phyloP scores from a whole-genome alignment of 106 monocot genomes.

The Agapanthus africanus region DNA sequence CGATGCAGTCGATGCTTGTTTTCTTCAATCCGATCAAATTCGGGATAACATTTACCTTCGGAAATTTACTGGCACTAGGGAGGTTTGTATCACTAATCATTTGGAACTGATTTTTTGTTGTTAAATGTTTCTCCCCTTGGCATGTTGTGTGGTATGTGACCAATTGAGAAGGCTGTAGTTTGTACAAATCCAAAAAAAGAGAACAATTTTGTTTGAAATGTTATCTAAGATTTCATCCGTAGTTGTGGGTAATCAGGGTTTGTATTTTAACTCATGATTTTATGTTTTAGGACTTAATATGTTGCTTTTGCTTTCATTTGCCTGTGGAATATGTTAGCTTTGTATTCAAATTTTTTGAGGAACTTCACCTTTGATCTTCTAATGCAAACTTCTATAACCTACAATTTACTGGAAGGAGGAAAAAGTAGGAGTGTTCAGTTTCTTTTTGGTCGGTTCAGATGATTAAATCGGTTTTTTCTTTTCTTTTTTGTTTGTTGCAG shows the following conservation, averaged over 20 bases:
- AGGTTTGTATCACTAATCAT: conserved; percentile 43
- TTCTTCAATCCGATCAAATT: conserved; percentile 98
- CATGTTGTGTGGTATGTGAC: too few species aligned
- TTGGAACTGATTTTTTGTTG: background rate
- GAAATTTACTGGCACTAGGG: conserved; percentile 94
- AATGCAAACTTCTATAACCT: background rate
- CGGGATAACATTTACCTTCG: conserved; percentile 93
- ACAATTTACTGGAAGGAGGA: background rate
- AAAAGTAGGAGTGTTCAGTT: background rate
- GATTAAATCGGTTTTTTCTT: too few species aligned
- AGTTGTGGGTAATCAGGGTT: too few species aligned
- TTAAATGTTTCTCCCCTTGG: background rate
- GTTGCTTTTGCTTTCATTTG: background rate
- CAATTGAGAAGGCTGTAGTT: too few species aligned
- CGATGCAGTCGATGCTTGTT: conserved; percentile 82
- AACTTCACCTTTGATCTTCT: background rate
- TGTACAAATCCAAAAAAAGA: too few species aligned
- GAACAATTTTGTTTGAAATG: too few species aligned
- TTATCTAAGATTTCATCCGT: too few species aligned
- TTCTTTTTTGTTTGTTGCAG: background rate
- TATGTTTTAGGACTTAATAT: background rate
- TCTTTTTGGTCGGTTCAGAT: background rate
- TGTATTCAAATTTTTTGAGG: background rate
- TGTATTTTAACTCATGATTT: background rate
- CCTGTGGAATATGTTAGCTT: background rate